These are phyloP conservation scores for Ceratocystis lukuohia DNA, from an alignment of 2,329 filamentous ascomycete species.

Conservation along the genomic window DNA sequence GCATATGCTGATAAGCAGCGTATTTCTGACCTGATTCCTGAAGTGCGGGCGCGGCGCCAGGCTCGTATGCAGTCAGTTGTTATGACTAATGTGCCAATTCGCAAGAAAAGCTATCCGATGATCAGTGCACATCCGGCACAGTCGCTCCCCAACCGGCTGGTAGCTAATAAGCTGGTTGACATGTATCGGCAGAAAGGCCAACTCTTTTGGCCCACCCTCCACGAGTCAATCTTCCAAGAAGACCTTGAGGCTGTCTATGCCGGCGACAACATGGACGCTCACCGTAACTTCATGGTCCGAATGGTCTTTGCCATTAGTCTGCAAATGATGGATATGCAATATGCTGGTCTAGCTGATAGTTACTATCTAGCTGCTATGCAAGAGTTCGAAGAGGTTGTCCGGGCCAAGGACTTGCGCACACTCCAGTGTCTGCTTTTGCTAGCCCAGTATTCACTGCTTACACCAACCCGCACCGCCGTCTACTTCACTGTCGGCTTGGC, in stretches of 20 bases:
- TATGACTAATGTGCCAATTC: conserved; percentile 38
- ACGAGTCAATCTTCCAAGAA: conserved; percentile 63
- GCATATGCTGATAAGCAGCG: conserved; percentile 80
- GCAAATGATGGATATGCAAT: conserved; percentile 79
- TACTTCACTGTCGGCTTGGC: conserved; percentile 89
- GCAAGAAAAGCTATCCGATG: conserved; percentile 80
- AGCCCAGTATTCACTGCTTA: conserved; percentile 81
- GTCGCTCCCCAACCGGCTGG: conserved; percentile 55
- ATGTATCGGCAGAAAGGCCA: conserved; percentile 87
- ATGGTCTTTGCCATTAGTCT: conserved; percentile 92
- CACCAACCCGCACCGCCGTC: conserved; percentile 78
- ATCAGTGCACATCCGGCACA: conserved; percentile 73
- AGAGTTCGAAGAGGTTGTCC: conserved; percentile 68
- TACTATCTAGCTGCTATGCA: conserved; percentile 86
- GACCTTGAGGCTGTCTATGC: conserved; percentile 72
- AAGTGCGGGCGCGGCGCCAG: conserved; percentile 46
- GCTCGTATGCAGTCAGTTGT: conserved; percentile 47
- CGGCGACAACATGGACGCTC: conserved; percentile 55
- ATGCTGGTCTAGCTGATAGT: conserved; percentile 85
- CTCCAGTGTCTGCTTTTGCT: conserved; percentile 81
- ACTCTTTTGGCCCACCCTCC: conserved; percentile 73
- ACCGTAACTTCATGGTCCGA: conserved; percentile 74
- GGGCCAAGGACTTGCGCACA: conserved; percentile 79
- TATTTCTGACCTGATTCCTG: conserved; percentile 83
- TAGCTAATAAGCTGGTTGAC: conserved; percentile 68